Evolutionary conservation across 495 filamentous ascomycete genomes (phyloP).

Genomic region (Annulohypoxylon stygium): DNA sequence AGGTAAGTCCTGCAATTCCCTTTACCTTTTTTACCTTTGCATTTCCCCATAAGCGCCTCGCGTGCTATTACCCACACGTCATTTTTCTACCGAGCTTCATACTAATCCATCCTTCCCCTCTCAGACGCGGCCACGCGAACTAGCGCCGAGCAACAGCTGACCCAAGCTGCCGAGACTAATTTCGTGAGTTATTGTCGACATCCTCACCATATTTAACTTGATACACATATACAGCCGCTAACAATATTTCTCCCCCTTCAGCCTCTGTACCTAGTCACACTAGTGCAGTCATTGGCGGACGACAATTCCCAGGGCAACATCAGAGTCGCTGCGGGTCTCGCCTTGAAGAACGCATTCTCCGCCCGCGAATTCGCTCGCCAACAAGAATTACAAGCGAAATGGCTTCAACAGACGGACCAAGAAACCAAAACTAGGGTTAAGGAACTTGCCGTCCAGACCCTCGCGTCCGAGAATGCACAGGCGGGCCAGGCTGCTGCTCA

Average conservation of each 20-base stretch:
- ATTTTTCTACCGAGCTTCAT: conserved; percentile 23
- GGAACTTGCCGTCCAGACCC: conserved; percentile 85
- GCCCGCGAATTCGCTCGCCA: conserved; percentile 89
- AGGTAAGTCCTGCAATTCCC: conserved; percentile 68
- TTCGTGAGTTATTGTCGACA: conserved; percentile 77
- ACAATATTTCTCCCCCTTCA: conserved; percentile 55
- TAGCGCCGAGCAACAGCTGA: conserved; percentile 92
- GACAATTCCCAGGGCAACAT: conserved; percentile 85
- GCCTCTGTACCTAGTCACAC: conserved; percentile 90
- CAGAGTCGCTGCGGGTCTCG: conserved; percentile 92
- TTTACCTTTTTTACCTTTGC: too few species aligned
- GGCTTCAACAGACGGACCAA: conserved; percentile 81
- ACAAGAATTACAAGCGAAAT: conserved; percentile 89
- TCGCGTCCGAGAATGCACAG: conserved; percentile 78
- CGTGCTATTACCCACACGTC: conserved; percentile 43
- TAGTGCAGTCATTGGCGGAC: conserved; percentile 93
- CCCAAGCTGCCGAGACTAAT: conserved; percentile 89
- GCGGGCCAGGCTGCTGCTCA: conserved; percentile 92
- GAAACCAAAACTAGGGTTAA: conserved; percentile 88
- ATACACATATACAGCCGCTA: conserved; percentile 35
- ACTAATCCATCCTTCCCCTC: conserved; percentile 48
- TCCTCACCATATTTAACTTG: conserved; percentile 20
- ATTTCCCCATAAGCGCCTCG: conserved; percentile 26
- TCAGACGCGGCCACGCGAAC: conserved; percentile 90
- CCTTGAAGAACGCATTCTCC: conserved; percentile 95